Conservation (phyloP, 2,329 filamentous ascomycete genomes). For the Hyphodiscus sp. region DNA sequence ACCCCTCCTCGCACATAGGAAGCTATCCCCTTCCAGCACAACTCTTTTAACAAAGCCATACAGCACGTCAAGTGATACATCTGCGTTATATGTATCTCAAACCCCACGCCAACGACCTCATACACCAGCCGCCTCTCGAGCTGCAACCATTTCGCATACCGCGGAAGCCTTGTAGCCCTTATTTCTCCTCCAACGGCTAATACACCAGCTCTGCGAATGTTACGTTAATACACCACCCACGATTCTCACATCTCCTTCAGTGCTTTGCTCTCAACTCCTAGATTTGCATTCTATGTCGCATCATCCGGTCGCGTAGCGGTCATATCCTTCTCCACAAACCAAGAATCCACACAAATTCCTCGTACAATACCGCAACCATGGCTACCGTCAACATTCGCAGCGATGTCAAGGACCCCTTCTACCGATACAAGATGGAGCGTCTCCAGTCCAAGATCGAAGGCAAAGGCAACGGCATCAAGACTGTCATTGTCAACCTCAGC, state of each 20-base stretch:
- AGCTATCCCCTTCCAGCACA: conserved; percentile 17
- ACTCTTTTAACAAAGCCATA: conserved; percentile 23
- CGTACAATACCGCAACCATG: conserved; percentile 59
- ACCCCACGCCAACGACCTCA: conserved; percentile 74
- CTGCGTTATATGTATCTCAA: conserved; percentile 35
- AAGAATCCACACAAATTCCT: conserved; percentile 12
- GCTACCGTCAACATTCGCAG: conserved; percentile 97
- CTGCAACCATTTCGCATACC: conserved; percentile 95
- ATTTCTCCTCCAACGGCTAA: conserved; percentile 93
- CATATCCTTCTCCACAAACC: conserved; percentile 14
- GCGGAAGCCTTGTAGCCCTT: conserved; percentile 86
- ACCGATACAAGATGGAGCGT: conserved; percentile 99
- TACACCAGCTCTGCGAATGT: conserved; percentile 29
- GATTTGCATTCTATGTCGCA: conserved; percentile 37
- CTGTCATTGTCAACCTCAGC: conserved; percentile 91
- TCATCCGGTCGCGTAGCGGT: conserved; percentile 22
- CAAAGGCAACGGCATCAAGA: conserved; percentile 99
- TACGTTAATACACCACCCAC: conserved; percentile 38
- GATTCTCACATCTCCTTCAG: conserved; percentile 49
- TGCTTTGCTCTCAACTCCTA: conserved; percentile 30
- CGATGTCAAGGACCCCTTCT: conserved; percentile 97
- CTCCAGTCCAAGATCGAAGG: conserved; percentile 99
- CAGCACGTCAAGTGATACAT: conserved; percentile 29
- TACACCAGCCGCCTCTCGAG: conserved; percentile 88
- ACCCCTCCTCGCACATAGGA: conserved; percentile 13